Evolutionary conservation across 345 rosid genomes (phyloP), one percentile per base, ranked within the genome.

Genomic region (Cardamine chenopodiifolia): DNA sequence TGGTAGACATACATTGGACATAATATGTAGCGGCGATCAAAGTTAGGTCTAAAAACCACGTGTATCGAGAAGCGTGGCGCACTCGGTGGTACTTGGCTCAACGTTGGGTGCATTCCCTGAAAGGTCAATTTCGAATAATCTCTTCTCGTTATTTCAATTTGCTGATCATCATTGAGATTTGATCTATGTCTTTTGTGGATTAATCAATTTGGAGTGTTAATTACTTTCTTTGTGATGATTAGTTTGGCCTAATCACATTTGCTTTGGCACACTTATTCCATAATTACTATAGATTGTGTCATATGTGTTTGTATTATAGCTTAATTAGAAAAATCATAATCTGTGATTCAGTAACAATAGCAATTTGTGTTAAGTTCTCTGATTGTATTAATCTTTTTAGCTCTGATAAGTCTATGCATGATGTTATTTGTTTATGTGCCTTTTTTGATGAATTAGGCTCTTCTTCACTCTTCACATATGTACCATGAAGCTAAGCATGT

Each of bases 391-490:
- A n/a, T n/a, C n/a, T 39, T 40, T 4, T 45, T 0, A 31, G 57
- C 70, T 37, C 54, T 68, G 29, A 39, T 69, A 9, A 56, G 17
- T 58, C 13, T 58, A 2, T 71, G 64, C 2, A 34, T 32, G 50
- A 48, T 48, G 58, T 47, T 44, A 8, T 57, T 52, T 58, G 6
- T 20, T 5, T 29, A n/a, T 17, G 12, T 20, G 34, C 31, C 31
- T n/a, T n/a, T n/a, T n/a, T n/a, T n/a, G n/a, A n/a, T 70, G 44
- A n/a, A 42, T 40, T 81, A 92, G 97, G 96, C 96, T 4, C 90
- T 92, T 59, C 90, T 92, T 71, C 97, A 90, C 80, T 92, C 97
- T 4, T 92, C 97, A 25, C 97, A 92, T 80, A 92, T 92, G 96
- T 92, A 73, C 81, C 97, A 92, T 72, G 92, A 90, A 83, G 97